Evolutionary conservation across 1,139 yeast genomes (phyloP).

Genomic region (Blastobotrys ciferrii): DNA sequence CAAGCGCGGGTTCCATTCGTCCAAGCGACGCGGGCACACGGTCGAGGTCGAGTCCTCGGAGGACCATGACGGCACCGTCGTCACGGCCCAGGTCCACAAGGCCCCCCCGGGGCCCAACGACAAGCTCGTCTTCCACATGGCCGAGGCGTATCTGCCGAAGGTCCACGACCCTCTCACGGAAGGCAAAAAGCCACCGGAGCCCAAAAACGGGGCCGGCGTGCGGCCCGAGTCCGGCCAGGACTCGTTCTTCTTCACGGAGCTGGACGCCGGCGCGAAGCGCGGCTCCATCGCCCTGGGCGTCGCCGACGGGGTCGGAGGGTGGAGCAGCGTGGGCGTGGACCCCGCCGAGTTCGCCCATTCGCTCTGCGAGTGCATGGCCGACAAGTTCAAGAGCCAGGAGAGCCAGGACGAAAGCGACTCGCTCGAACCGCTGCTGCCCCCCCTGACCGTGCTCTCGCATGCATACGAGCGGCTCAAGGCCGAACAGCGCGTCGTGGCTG

Average conservation of each 20-base stretch:
- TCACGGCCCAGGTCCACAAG: neutral
- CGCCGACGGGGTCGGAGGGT: constrained; percentile 98
- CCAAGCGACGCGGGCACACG: constrained; percentile 2
- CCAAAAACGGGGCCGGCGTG: neutral
- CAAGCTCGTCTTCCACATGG: constrained; percentile 11
- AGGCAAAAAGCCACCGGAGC: neutral
- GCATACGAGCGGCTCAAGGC: constrained; percentile 55
- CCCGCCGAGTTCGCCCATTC: constrained; percentile 48
- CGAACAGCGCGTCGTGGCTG: constrained; percentile 71
- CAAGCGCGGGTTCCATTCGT: constrained; percentile 13
- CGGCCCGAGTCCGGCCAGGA: constrained; percentile 71
- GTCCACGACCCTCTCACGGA: constrained; percentile 3
- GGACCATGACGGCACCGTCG: neutral
- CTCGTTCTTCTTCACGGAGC: constrained; percentile 59
- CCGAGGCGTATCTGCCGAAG: constrained; percentile 20
- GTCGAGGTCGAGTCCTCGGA: neutral
- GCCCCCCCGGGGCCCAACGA: constrained; percentile 8
- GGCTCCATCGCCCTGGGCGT: constrained; percentile 73
- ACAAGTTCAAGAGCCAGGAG: constrained; percentile 19
- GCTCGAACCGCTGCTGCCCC: constrained; percentile 1
- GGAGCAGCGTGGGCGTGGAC: constrained; percentile 91
- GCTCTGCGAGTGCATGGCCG: constrained; percentile 36
- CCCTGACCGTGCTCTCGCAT: constrained; percentile 37
- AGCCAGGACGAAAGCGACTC: neutral
- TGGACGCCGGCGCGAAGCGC: constrained; percentile 37